Conservation (phyloP, 2,329 filamentous ascomycete species). For the Penicillium sp. region DNA sequence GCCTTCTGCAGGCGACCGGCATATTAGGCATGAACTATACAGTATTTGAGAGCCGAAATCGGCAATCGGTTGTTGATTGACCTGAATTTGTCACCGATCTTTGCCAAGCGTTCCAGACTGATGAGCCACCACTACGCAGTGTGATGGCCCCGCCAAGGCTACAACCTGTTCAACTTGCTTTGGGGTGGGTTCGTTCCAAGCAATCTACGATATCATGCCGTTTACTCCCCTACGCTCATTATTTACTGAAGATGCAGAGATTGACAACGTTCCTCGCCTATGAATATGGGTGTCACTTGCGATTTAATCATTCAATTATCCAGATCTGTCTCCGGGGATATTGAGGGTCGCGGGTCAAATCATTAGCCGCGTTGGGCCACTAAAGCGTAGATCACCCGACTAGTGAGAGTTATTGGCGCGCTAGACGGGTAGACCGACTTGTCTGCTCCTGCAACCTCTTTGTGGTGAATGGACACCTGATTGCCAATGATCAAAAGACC, state of each 20-base stretch:
- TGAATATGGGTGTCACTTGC: not conserved
- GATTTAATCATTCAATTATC: not conserved
- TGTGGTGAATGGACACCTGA: not conserved
- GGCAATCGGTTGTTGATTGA: not conserved
- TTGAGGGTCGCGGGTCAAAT: not conserved
- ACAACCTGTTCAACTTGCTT: not conserved
- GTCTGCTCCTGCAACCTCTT: not conserved
- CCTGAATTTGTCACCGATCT: not conserved
- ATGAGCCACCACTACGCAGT: not conserved
- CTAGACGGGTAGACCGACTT: not conserved
- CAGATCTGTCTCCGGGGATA: not conserved
- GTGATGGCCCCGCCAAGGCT: not conserved
- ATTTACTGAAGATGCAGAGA: not conserved
- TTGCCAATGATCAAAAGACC: not conserved
- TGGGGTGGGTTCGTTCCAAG: not conserved
- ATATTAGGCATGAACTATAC: not conserved
- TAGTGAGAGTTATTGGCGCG: slow-evolving; percentile 4
- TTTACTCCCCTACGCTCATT: not conserved
- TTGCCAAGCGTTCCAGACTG: not conserved
- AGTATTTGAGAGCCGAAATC: not conserved
- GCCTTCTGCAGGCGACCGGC: not conserved
- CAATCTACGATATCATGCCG: not conserved
- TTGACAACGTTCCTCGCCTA: not conserved
- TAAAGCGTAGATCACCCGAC: not conserved
- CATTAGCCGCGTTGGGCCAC: not conserved